Conservation (phyloP, 805 yeast genomes). For the Candida qinlingensis region DNA sequence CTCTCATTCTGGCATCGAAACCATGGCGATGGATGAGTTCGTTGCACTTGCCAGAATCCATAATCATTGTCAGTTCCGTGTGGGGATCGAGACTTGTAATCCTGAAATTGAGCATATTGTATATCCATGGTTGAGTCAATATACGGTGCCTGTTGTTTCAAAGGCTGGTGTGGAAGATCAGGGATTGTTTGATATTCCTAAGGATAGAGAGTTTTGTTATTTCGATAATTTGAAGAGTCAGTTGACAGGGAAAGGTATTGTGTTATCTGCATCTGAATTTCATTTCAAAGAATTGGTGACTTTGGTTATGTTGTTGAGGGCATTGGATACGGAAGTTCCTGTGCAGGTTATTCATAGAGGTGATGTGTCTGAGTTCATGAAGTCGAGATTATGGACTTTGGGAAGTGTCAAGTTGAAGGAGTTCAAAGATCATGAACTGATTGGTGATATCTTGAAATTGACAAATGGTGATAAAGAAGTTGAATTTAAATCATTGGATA, state of each 20-base stretch:
- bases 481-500: slow-evolving; percentile 16
- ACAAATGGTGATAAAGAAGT: slow-evolving; percentile 8
- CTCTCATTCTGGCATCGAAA: not conserved
- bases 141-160: not conserved
- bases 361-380: slow-evolving; percentile 27
- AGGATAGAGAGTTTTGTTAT: not conserved
- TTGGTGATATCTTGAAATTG: not conserved
- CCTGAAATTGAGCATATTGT: not conserved
- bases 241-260: slow-evolving; percentile 25
- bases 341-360: slow-evolving; percentile 27
- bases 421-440: slow-evolving; percentile 9
- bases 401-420: slow-evolving; percentile 1
- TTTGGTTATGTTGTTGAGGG: slow-evolving; percentile 35
- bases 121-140: slow-evolving; percentile 6
- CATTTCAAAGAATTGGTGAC: slow-evolving; percentile 25
- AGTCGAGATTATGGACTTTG: slow-evolving; percentile 15
- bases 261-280: slow-evolving; percentile 25
- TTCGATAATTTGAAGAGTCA: not conserved
- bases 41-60: not conserved
- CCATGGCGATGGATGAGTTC: too few relatives aligned
- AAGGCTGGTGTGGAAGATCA: not conserved
- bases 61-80: slow-evolving; percentile 5
- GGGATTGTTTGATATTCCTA: not conserved
- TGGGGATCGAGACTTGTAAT: not conserved
- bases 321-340: slow-evolving; percentile 28